Evolutionary conservation across 1,284 basidiomycete species (phyloP), one percentile per base, ranked within the genome.

Genomic region (Ceratorhiza oryzae-sativae): DNA sequence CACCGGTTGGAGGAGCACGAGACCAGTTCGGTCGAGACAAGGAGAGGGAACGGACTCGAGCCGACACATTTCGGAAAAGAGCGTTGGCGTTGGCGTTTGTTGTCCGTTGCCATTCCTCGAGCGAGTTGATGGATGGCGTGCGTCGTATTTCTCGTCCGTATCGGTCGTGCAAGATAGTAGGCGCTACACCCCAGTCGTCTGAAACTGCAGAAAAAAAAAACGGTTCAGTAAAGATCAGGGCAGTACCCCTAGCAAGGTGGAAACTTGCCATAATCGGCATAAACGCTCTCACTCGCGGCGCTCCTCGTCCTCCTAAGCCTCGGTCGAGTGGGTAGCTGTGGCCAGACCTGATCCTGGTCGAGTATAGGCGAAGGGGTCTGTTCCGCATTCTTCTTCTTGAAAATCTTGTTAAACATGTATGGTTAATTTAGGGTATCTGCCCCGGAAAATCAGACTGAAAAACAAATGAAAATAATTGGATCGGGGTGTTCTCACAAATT

Each of bases 121-220:
- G 55, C 18, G 46, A 42, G 20, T 67, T 48, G 9, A 34, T 20
- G 42, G 41, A 61, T 13, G 53, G 27, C 8, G 67, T 32, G 25
- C 67, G 53, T 8, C 30, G 15, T 9, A 70, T 48, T 58, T 59
- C 53, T 18, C 39, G 39, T 13, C 67, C 67, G 20, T 70, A 8
- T 9, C 67, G 53, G 55, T 70, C 67, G 36, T 58, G 51, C 12
- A 58, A 41, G 25, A 70, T 56, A 9, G 67, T 70, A 49, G 67
- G 53, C 49, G 67, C 67, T n/a, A 46, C 67, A 15, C 67, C 67
- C 67, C 67, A 70, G 42, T 70, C 67, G n/a, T 70, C 67, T 20
- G 67, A 70, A 10, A 48, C 67, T 70, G 30, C 6, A 42, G 13
- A 6, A 39, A 39, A 36, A 20, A 56, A 36, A 36, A 36, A 36